A percentile compares a stretch with the other conserved stretches of the same genome.
Conservation (phyloP, 1,139 yeast species). For the Pichia sp. region DNA sequence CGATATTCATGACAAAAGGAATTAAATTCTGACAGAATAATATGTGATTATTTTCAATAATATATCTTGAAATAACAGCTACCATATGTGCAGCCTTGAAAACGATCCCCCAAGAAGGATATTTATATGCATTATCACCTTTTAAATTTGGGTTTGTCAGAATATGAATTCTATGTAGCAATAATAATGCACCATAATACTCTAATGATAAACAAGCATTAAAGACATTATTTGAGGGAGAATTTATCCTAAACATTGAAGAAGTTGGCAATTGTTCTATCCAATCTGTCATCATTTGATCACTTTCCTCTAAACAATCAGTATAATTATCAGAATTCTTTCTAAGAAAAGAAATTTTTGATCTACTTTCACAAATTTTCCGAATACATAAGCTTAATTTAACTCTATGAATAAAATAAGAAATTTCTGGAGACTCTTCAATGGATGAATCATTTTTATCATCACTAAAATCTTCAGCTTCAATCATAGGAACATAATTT, state of each 20-base stretch:
- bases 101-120: conserved; percentile 78
- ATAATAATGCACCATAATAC: conserved; percentile 65
- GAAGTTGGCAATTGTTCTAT: conserved; percentile 62
- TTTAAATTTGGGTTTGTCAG: conserved; percentile 62
- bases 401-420: conserved; percentile 57
- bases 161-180: conserved; percentile 68
- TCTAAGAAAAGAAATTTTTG: conserved; percentile 17
- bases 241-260: conserved; percentile 50
- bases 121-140: conserved; percentile 45
- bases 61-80: conserved; percentile 60
- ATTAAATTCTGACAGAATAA: conserved; percentile 56
- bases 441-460: conserved; percentile 39
- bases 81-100: conserved; percentile 83
- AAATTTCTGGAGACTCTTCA: conserved; percentile 3
- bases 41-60: conserved; percentile 59
- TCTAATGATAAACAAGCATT: conserved; percentile 63
- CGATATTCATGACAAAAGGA: conserved; percentile 49
- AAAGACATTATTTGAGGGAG: conserved; percentile 48
- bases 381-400: conserved; percentile 71
- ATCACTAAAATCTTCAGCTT: conserved; percentile 59
- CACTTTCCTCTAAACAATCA: conserved; percentile 43
- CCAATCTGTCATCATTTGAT: conserved; percentile 78
- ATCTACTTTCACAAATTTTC: conserved; percentile 34
- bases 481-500: conserved; percentile 69
- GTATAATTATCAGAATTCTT: background rate